Evolutionary conservation across 768 basidiomycete species (phyloP).

Genomic region (Termitomyces sp.): DNA sequence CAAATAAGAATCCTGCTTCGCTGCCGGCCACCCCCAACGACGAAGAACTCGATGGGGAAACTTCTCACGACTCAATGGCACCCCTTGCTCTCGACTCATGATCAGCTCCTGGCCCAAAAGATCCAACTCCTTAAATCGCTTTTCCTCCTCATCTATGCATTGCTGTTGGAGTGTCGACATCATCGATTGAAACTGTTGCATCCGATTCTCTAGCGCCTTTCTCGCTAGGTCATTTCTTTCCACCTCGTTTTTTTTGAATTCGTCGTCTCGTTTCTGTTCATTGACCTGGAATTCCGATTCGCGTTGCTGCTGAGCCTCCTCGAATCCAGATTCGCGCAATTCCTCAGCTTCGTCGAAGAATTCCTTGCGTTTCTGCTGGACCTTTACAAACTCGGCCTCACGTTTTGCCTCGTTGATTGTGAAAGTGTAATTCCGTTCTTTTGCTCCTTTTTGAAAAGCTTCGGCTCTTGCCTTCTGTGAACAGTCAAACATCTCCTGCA

Average conservation of each 20-base stretch:
- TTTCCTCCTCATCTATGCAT: not conserved
- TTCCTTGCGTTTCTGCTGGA: not conserved
- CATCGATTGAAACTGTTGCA: not conserved
- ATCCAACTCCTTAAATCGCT: not conserved
- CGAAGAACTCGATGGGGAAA: too few relatives aligned
- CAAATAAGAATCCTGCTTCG: too few relatives aligned
- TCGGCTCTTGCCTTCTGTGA: not conserved
- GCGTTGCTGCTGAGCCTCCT: not conserved
- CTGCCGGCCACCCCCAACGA: too few relatives aligned
- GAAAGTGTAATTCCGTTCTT: not conserved
- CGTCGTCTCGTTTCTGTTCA: not conserved
- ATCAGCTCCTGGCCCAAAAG: not conserved
- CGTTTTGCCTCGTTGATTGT: conserved; percentile 2
- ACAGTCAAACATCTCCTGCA: not conserved
- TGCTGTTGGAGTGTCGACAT: not conserved
- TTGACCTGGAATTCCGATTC: not conserved
- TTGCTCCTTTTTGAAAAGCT: not conserved
- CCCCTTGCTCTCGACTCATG: not conserved
- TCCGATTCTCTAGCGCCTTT: not conserved
- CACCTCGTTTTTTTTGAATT: not conserved
- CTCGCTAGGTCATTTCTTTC: not conserved
- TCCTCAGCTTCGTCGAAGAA: not conserved
- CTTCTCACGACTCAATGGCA: too few relatives aligned
- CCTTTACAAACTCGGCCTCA: not conserved
- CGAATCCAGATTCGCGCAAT: not conserved